Conservation (phyloP, 768 basidiomycete species). For the Hortiboletus flavorubellus region DNA sequence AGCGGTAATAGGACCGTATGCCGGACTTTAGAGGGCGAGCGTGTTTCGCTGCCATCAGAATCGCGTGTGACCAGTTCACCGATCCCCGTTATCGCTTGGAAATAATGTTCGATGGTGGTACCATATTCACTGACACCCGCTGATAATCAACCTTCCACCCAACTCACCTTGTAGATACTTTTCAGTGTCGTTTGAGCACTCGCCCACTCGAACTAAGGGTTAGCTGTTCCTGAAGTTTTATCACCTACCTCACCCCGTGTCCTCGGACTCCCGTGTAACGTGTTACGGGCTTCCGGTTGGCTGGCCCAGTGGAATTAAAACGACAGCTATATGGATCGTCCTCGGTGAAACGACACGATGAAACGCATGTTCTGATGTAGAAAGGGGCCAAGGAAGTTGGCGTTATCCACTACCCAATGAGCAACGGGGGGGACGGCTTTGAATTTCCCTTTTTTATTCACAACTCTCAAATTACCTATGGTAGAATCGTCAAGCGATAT, state of each 20-base stretch:
- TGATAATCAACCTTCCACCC: not conserved
- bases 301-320: not conserved
- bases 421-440: too few species aligned
- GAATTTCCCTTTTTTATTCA: too few species aligned
- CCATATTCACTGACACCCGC: not conserved
- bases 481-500: too few species aligned
- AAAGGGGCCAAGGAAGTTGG: not conserved
- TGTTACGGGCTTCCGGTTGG: not conserved
- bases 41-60: not conserved
- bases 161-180: too few species aligned
- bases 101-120: not conserved
- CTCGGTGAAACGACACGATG: not conserved
- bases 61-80: not conserved
- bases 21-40: not conserved
- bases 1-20: slow-evolving; percentile 2
- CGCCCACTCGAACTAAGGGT: not conserved
- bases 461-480: too few species aligned
- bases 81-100: slow-evolving; percentile 3
- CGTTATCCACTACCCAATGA: not conserved
- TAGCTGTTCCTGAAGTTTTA: not conserved
- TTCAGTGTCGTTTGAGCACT: not conserved
- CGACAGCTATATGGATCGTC: not conserved
- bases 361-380: not conserved
- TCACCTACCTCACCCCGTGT: not conserved
- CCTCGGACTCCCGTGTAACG: not conserved